Conservation (phyloP, 345 rosid species). For the Euphorbia lathyris region DNA sequence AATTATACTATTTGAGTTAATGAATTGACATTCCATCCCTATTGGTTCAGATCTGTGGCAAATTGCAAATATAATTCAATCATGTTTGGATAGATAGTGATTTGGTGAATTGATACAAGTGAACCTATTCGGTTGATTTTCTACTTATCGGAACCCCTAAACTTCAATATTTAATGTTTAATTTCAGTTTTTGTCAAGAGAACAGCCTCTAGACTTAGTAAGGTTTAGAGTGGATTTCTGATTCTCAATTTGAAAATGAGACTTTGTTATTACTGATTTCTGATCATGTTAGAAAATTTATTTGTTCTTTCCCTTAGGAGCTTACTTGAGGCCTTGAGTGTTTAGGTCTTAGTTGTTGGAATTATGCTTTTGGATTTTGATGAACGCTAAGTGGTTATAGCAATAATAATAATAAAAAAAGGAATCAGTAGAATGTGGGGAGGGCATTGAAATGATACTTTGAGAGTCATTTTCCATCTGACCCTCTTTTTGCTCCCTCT, state of each 20-base stretch:
- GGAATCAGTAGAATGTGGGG: background rate
- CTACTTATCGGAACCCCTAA: background rate
- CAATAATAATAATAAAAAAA: background rate
- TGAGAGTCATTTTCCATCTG: background rate
- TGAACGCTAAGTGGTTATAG: background rate
- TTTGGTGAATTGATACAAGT: background rate
- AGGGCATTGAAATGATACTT: background rate
- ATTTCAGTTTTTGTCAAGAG: background rate
- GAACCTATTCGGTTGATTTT: background rate
- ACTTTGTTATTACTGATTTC: background rate
- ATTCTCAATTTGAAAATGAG: background rate
- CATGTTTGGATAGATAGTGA: too few species aligned
- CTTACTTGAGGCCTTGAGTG: background rate
- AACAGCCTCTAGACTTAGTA: background rate
- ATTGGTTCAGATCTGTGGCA: too few species aligned
- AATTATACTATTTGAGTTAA: too few species aligned
- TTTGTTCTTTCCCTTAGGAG: background rate
- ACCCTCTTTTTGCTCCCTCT: background rate
- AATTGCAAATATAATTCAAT: too few species aligned
- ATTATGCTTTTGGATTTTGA: background rate
- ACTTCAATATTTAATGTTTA: background rate
- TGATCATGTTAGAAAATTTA: background rate
- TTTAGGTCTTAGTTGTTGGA: background rate
- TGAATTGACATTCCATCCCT: too few species aligned
- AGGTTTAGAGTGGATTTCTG: background rate